These are phyloP conservation scores for Physcomitrellopsis africana DNA, from an alignment of 225 moss, liverwort and hornwort species.

Conservation along the genomic window DNA sequence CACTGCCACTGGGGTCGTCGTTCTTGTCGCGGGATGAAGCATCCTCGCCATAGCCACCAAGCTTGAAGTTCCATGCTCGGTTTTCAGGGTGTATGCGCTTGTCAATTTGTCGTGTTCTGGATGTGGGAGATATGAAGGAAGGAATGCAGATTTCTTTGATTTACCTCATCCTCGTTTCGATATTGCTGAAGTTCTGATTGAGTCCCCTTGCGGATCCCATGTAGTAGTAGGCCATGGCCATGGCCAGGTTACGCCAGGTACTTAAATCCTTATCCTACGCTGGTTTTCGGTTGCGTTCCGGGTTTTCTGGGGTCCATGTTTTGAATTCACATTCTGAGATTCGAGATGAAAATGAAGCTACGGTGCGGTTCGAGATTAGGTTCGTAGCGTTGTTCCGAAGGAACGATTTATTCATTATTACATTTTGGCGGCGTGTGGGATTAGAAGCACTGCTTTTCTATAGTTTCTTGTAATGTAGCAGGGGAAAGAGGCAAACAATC, in stretches of 20 bases:
- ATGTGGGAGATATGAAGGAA: slow-evolving; percentile 15
- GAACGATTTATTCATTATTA: background rate
- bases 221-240: slow-evolving; percentile 21
- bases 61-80: slow-evolving; percentile 1
- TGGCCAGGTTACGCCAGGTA: slow-evolving; percentile 40
- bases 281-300: slow-evolving; percentile 13
- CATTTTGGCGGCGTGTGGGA: background rate
- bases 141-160: slow-evolving; percentile 12
- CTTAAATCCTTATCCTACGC: slow-evolving; percentile 17
- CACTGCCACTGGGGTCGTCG: background rate
- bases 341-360: background rate
- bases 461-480: background rate
- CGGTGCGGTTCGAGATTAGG: too few relatives aligned
- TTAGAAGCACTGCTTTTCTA: background rate
- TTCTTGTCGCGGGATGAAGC: slow-evolving; percentile 7
- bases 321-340: too few relatives aligned
- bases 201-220: background rate
- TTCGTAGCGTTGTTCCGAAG: background rate
- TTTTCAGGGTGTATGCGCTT: background rate
- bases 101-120: background rate
- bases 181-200: background rate
- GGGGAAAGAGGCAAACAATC: background rate
- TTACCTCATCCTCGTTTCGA: slow-evolving; percentile 17
- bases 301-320: slow-evolving; percentile 2
- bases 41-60: slow-evolving; percentile 25